Percentiles rank a stretch among this genome's conserved stretches.
These are phyloP conservation scores for Cyberlindnera mrakii DNA, from an alignment of 805 yeast genomes.

Conservation along the genomic window DNA sequence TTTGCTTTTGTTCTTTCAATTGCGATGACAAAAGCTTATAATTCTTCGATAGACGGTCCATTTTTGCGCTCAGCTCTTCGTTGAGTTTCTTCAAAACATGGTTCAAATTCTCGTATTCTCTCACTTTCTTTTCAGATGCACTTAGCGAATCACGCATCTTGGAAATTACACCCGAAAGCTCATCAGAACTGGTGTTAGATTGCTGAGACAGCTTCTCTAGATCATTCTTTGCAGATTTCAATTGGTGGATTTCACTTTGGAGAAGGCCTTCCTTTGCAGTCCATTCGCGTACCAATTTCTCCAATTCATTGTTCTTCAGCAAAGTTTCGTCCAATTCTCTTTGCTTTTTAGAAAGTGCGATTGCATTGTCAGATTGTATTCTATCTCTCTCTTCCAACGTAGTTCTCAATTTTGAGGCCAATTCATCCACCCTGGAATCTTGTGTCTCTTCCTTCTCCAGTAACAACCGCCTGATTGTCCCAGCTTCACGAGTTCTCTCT, in stretches of 20 bases:
- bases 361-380: slow-evolving; percentile 46
- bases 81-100: slow-evolving; percentile 50
- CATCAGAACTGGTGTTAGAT: slow-evolving; percentile 25
- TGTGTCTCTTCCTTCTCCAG: slow-evolving; percentile 62
- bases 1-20: slow-evolving; percentile 30
- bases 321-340: slow-evolving; percentile 63
- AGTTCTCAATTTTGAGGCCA: slow-evolving; percentile 44
- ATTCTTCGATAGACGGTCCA: slow-evolving; percentile 64
- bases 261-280: slow-evolving; percentile 31
- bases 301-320: slow-evolving; percentile 36
- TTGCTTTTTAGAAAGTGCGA: slow-evolving; percentile 46
- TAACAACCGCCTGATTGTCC: slow-evolving; percentile 62
- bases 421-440: slow-evolving; percentile 45
- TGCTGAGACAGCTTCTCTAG: slow-evolving; percentile 24
- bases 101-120: slow-evolving; percentile 51
- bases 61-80: slow-evolving; percentile 61
- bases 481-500: slow-evolving; percentile 75
- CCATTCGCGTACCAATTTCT: slow-evolving; percentile 28
- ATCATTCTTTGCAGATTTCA: slow-evolving; percentile 25
- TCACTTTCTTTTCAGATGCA: slow-evolving; percentile 41
- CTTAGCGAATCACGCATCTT: slow-evolving; percentile 51
- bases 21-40: slow-evolving; percentile 54
- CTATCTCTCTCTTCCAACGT: slow-evolving; percentile 56
- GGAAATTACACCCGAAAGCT: slow-evolving; percentile 26
- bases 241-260: slow-evolving; percentile 24